Percentiles rank a stretch among this genome's conserved stretches.
phyloP scores from a whole-genome alignment of 768 basidiomycete genomes.

The Heimioporus sp. region DNA sequence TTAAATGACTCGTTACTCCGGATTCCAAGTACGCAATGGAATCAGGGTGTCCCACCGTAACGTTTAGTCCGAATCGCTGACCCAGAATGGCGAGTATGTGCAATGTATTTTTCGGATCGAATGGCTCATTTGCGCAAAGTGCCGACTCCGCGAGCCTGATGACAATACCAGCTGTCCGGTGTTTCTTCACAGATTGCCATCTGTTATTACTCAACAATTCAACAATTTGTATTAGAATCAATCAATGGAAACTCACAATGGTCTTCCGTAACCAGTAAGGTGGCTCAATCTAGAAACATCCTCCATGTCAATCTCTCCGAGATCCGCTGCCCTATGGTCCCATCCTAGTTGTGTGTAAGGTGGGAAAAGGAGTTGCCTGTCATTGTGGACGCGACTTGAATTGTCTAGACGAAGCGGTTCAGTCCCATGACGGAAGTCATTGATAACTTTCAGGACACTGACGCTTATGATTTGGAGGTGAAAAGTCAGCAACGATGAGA shows the following conservation, averaged over 20 bases:
- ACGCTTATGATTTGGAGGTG: slow-evolving; percentile 3
- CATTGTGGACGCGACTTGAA: neutral
- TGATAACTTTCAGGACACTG: neutral
- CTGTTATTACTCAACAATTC: too few species aligned
- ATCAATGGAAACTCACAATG: neutral
- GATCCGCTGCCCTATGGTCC: slow-evolving; percentile 9
- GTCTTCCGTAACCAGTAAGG: neutral
- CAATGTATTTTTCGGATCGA: neutral
- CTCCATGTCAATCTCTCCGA: neutral
- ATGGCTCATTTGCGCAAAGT: neutral
- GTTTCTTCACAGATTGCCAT: too few species aligned
- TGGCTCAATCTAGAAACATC: neutral
- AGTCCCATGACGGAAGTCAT: too few species aligned
- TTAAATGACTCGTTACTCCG: slow-evolving; percentile 1
- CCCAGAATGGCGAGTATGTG: neutral
- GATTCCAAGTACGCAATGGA: neutral
- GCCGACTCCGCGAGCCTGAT: too few species aligned
- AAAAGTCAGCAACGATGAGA: slow-evolving; percentile 7
- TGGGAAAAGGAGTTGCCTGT: neutral
- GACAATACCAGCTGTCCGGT: too few species aligned
- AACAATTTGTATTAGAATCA: too few species aligned
- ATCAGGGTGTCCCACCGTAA: neutral
- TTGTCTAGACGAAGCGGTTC: slow-evolving; percentile 2
- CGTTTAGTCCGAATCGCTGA: neutral
- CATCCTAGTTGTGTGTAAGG: slow-evolving; percentile 13